phyloP scores from a whole-genome alignment of 345 rosid genomes.

The Stellera chamaejasme region DNA sequence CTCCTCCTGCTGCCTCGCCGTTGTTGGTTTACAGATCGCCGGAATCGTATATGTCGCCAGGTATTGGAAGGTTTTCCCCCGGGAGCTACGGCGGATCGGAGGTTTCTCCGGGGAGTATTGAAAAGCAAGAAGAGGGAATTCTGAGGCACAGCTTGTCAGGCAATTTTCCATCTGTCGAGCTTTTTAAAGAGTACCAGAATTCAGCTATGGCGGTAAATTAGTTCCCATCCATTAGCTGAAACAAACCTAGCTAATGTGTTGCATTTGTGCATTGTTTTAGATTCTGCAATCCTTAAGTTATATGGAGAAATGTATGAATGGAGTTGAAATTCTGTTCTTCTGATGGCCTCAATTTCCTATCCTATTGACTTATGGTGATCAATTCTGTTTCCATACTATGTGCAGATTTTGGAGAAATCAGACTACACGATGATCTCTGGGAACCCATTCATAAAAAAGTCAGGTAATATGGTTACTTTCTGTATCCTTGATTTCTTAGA shows the following conservation, averaged over 20 bases:
- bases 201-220: conserved; percentile 80
- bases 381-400: conserved; percentile 9
- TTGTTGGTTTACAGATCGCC: conserved; percentile 31
- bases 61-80: conserved; percentile 24
- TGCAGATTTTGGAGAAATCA: conserved; percentile 83
- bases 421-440: conserved; percentile 90
- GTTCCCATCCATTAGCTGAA: not conserved
- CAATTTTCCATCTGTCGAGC: conserved; percentile 74
- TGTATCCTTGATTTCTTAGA: not conserved
- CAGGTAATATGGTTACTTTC: conserved; percentile 39
- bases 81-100: conserved; percentile 22
- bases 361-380: too few relatives aligned
- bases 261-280: too few relatives aligned
- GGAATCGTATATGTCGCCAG: conserved; percentile 72
- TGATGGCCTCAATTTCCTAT: too few relatives aligned
- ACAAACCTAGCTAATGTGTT: not conserved
- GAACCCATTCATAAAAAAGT: conserved; percentile 73
- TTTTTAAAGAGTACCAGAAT: conserved; percentile 85
- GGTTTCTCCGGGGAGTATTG: conserved; percentile 31
- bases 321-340: too few relatives aligned
- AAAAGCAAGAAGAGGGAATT: conserved; percentile 31
- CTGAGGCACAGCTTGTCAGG: conserved; percentile 65
- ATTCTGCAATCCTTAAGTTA: too few relatives aligned
- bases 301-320: too few relatives aligned
- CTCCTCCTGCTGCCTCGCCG: conserved; percentile 23